Conservation (phyloP, 2,329 filamentous ascomycete genomes). For the Dothistroma pini region DNA sequence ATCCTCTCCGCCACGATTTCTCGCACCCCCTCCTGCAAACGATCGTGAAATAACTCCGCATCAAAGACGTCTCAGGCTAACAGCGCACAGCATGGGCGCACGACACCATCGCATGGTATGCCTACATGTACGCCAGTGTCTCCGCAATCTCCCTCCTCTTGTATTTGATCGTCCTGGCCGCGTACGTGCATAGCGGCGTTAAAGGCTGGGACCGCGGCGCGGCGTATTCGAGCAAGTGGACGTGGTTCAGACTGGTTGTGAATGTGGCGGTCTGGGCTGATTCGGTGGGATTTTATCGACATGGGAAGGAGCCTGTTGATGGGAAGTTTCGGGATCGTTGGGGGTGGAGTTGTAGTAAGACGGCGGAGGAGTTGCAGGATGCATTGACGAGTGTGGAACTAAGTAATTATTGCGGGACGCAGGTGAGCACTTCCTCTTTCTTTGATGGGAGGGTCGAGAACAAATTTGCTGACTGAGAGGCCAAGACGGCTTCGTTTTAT, state of each 20-base stretch:
- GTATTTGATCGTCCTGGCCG: slow-evolving; percentile 35
- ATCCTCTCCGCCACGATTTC: slow-evolving; percentile 36
- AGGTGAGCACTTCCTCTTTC: slow-evolving; percentile 26
- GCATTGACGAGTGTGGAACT: slow-evolving; percentile 40
- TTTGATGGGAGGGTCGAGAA: not conserved
- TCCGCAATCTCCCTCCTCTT: slow-evolving; percentile 33
- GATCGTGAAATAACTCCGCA: slow-evolving; percentile 38
- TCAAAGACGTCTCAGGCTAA: slow-evolving; percentile 27
- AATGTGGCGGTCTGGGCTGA: slow-evolving; percentile 39
- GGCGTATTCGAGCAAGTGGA: slow-evolving; percentile 30
- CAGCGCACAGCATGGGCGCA: slow-evolving; percentile 40
- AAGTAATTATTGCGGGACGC: slow-evolving; percentile 35
- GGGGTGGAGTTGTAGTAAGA: slow-evolving; percentile 41
- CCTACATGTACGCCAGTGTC: slow-evolving; percentile 39
- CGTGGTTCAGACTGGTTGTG: slow-evolving; percentile 29
- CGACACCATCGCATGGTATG: slow-evolving; percentile 39
- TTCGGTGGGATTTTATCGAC: slow-evolving; percentile 35
- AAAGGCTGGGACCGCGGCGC: slow-evolving; percentile 35
- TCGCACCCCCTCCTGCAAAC: slow-evolving; percentile 39
- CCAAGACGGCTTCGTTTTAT: slow-evolving; percentile 36
- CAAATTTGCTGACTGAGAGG: not conserved
- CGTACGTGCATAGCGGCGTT: slow-evolving; percentile 32
- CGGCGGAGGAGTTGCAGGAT: slow-evolving; percentile 37
- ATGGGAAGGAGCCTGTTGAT: slow-evolving; percentile 34
- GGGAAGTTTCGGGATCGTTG: slow-evolving; percentile 40